Conservation (phyloP, 2,329 filamentous ascomycete genomes). For the Pseudogymnoascus sp. region DNA sequence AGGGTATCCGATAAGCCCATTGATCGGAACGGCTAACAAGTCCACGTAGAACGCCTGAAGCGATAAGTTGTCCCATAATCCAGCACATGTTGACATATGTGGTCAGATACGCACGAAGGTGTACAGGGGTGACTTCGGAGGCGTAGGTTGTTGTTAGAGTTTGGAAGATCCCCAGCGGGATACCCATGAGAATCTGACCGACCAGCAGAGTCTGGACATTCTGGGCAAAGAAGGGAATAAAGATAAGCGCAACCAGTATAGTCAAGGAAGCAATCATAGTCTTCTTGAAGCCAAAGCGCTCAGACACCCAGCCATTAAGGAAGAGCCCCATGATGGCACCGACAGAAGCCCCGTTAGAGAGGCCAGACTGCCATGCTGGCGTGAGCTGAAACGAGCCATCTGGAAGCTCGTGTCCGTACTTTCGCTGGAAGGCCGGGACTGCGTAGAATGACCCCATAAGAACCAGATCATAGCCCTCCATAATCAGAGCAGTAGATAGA, state of each 20-base stretch:
- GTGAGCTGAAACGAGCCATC: conserved; percentile 32
- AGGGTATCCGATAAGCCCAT: conserved; percentile 41
- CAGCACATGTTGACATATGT: conserved; percentile 49
- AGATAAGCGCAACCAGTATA: conserved; percentile 36
- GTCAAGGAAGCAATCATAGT: conserved; percentile 37
- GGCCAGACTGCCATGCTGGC: conserved; percentile 36
- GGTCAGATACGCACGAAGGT: conserved; percentile 25
- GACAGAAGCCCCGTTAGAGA: conserved; percentile 32
- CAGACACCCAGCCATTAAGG: conserved; percentile 33
- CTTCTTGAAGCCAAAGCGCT: conserved; percentile 31
- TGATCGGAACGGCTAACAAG: conserved; percentile 34
- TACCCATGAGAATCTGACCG: conserved; percentile 34
- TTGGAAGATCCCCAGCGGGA: conserved; percentile 36
- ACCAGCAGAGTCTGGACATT: conserved; percentile 37
- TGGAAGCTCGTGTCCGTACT: conserved; percentile 21
- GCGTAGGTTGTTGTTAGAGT: conserved; percentile 29
- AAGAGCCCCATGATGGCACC: conserved; percentile 37
- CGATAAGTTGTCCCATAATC: conserved; percentile 42
- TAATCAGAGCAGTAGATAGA: conserved; percentile 31
- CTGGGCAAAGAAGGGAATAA: conserved; percentile 40
- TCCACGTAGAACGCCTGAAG: conserved; percentile 38
- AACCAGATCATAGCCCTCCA: conserved; percentile 33
- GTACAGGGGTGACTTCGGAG: conserved; percentile 27
- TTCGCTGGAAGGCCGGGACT: conserved; percentile 23
- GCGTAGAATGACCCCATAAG: conserved; percentile 30